Percentiles rank a stretch among this genome's conserved stretches.
Evolutionary conservation across 495 filamentous ascomycete genomes (phyloP).

Genomic region (Aspergillus indologenus): DNA sequence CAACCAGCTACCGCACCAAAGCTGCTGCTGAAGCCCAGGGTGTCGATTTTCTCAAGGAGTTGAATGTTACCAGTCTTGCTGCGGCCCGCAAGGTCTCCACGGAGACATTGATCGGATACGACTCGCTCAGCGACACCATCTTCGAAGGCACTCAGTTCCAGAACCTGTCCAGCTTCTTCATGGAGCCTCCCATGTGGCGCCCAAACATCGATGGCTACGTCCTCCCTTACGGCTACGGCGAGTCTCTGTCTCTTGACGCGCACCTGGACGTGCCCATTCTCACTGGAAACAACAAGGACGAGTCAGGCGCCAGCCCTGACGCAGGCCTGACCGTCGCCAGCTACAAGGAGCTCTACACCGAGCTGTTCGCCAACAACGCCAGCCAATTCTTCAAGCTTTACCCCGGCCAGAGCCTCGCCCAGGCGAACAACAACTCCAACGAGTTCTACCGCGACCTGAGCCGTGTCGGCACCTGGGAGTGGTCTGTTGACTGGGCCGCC

Average conservation of each 20-base stretch:
- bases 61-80: slow-evolving; percentile 10
- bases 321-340: slow-evolving; percentile 2
- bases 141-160: slow-evolving; percentile 16
- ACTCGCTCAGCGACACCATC: slow-evolving; percentile 8
- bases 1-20: slow-evolving; percentile 15
- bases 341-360: slow-evolving; percentile 16
- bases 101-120: slow-evolving; percentile 7
- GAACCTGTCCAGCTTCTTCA: slow-evolving; percentile 11
- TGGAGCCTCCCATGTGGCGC: slow-evolving; percentile 17
- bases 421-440: slow-evolving; percentile 17
- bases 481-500: slow-evolving; percentile 16
- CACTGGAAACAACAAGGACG: slow-evolving; percentile 22
- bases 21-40: slow-evolving; percentile 15
- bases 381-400: slow-evolving; percentile 20
- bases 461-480: slow-evolving; percentile 18
- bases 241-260: slow-evolving; percentile 7
- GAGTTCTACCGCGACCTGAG: slow-evolving; percentile 13
- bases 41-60: slow-evolving; percentile 12
- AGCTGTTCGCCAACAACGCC: slow-evolving; percentile 12
- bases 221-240: slow-evolving; percentile 12
- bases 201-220: slow-evolving; percentile 22
- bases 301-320: slow-evolving; percentile 12
- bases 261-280: slow-evolving; percentile 20
- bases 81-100: slow-evolving; percentile 9
- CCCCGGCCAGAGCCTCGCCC: slow-evolving; percentile 8